Base-by-base conservation (phyloP, 78 protist species). In the Dictyostelium brefeldianum region DNA sequence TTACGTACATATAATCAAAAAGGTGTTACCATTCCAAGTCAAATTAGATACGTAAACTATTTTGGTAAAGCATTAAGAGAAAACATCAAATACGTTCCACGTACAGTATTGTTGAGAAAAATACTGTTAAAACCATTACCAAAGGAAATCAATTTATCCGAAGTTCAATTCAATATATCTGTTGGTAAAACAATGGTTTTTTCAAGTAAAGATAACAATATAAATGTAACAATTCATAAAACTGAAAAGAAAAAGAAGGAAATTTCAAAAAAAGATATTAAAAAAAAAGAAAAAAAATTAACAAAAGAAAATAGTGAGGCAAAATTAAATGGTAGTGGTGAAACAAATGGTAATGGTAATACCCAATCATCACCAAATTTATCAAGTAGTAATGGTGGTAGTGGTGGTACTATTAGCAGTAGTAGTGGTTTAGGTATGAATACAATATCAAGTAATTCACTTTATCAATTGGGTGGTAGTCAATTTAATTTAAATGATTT, bases 21-120 rank as follows among this genome's bases (percentile, higher is more conserved):
- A 81, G 98, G 98, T 57, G 98, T 97, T 29, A 97, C 98, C 3
- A 97, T 97, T 46, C 98, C 98, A 17, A 47, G 81, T 65, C 98
- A 97, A 67, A 80, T 57, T 59, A 81, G 98, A 22, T 97, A 95
- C 67, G 92, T 96, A n/a, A 54, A 56, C 36, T 95, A 95, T 70
- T 96, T 83, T 87, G 95, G 89, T n/a, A 64, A 47, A 27, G 9
- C 85, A 8, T 4, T 92, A 5, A 69, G 82, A 47, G 77, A 64
- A 12, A 64, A 64, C 2, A 50, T 75, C 15, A 51, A 79, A 48
- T 82, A 62, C 70, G 56, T 43, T 17, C 81, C 64, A 25, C 15
- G 65, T 20, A 18, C 57, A 14, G 78, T 81, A 2, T 22, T 73
- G 3, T 5, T 78, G 11, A 67, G 51, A 47, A 77, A 83, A 77